Evolutionary conservation across 768 basidiomycete genomes (phyloP), one percentile per base, ranked within the genome.

Genomic region (Serendipita vermifera): DNA sequence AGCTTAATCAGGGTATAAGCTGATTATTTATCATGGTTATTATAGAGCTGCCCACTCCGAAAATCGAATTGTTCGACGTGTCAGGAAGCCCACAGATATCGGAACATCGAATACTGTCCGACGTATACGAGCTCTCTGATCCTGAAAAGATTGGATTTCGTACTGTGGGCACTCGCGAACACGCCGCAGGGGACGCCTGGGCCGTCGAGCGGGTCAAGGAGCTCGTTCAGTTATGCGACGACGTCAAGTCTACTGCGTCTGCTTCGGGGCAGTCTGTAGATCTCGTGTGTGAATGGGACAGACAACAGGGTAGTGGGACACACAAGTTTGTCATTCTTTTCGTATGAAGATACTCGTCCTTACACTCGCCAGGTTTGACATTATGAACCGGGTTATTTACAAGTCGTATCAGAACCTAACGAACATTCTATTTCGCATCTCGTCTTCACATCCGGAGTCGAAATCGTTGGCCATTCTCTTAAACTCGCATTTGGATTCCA

Each of bases 261-360:
- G 59, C 60, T 20, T 63, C 59, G 0, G 70, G 62, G 3, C 71
- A 82, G 43, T 15, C 41, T 13, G 41, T 43, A 13, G 82, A 82
- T 40, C 70, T 94, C n/a, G 75, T 93, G 64, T 92, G 94, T 63
- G 90, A 96, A 64, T 81, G 93, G 0, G 94, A 88, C 86, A 73
- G 83, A 56, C 93, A 96, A 68, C 76, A 83, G 62, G 91, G 92
- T 2, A 87, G 81, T 59, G 91, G 92, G 3, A 83, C 78, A 61
- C 91, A 94, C 71, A 73, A 87, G 89, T 91, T 61, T 63, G 83
- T 71, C 14, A 43, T n/a, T 43, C 1, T 35, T 17, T 31, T 7
- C 39, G 32, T 38, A 11, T 36, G 58, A 17, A 17, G 20, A 29
- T 40, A 27, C 33, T 36, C 39, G 26, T 55, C 40, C 24, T 2